Conservation (phyloP, 495 filamentous ascomycete genomes). For the Neurospora sp. region DNA sequence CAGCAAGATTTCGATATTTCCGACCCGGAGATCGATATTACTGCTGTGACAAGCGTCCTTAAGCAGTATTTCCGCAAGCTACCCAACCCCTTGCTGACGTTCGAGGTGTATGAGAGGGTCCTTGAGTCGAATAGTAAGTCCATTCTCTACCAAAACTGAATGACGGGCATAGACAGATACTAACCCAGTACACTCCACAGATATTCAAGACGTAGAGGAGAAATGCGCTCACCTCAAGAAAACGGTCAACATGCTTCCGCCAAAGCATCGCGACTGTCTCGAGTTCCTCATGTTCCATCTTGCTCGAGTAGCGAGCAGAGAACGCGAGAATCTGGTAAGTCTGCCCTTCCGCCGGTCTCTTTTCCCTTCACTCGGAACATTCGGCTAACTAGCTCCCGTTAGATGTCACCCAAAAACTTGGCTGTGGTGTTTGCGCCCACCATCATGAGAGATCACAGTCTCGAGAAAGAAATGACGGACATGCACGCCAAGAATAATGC, state of each 20-base stretch:
- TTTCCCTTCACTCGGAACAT: background rate
- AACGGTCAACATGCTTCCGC: conserved; percentile 66
- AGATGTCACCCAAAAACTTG: conserved; percentile 90
- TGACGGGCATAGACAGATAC: background rate
- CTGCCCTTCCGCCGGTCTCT: background rate
- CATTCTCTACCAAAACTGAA: background rate
- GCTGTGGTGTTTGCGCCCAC: conserved; percentile 98
- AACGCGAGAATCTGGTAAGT: conserved; percentile 65
- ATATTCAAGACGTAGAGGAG: conserved; percentile 42
- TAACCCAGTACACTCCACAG: conserved; percentile 11
- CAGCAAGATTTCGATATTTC: conserved; percentile 80
- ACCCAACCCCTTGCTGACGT: conserved; percentile 83
- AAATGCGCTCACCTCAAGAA: conserved; percentile 58
- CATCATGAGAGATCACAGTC: conserved; percentile 79
- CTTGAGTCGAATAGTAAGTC: conserved; percentile 60
- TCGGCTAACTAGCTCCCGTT: conserved; percentile 10
- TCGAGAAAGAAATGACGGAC: conserved; percentile 92
- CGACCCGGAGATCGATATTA: conserved; percentile 88
- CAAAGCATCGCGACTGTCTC: conserved; percentile 74
- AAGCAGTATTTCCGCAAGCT: conserved; percentile 98
- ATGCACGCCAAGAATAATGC: conserved; percentile 85
- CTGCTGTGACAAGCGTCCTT: conserved; percentile 86
- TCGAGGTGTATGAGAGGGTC: conserved; percentile 81
- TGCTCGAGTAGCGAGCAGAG: conserved; percentile 71
- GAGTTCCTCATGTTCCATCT: conserved; percentile 95